Evolutionary conservation across 495 filamentous ascomycete species (phyloP).

Genomic region (Chlorociboria aeruginascens): DNA sequence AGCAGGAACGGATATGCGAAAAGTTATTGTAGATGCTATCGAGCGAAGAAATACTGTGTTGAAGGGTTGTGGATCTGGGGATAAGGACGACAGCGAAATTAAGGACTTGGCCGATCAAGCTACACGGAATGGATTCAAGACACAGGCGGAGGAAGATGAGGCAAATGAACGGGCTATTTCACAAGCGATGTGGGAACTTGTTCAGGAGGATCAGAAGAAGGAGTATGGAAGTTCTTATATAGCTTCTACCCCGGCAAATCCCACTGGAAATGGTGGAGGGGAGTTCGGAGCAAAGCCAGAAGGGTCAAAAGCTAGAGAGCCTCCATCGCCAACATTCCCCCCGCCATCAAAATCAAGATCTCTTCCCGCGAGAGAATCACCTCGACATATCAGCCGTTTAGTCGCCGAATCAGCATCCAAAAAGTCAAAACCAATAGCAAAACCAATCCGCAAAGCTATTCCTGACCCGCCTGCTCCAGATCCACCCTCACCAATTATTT

Average conservation of each 20-base stretch:
- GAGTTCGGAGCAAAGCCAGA: not conserved
- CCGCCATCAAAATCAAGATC: not conserved
- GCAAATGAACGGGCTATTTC: slow-evolving; percentile 86
- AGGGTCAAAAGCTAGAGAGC: slow-evolving; percentile 2
- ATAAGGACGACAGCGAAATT: slow-evolving; percentile 43
- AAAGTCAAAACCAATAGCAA: slow-evolving; percentile 10
- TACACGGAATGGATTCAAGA: slow-evolving; percentile 61
- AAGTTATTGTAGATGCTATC: slow-evolving; percentile 61
- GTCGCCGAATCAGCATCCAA: slow-evolving; percentile 20
- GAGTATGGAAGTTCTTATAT: slow-evolving; percentile 57
- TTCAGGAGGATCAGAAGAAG: slow-evolving; percentile 64
- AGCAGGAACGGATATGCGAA: slow-evolving; percentile 60
- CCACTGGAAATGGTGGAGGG: slow-evolving; percentile 37
- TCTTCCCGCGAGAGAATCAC: slow-evolving; percentile 9
- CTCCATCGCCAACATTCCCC: not conserved
- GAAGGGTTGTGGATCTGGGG: slow-evolving; percentile 64
- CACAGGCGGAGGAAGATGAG: slow-evolving; percentile 78
- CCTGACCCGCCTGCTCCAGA: not conserved
- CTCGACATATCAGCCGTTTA: slow-evolving; percentile 18
- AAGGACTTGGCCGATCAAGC: slow-evolving; percentile 51
- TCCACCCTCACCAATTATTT: slow-evolving; percentile 3
- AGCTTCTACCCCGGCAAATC: slow-evolving; percentile 48
- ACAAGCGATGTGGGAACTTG: slow-evolving; percentile 75
- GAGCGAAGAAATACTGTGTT: slow-evolving; percentile 54
- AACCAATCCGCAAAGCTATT: not conserved